Evolutionary conservation across 805 yeast genomes (phyloP).

Genomic region (Priceomyces carsonii): DNA sequence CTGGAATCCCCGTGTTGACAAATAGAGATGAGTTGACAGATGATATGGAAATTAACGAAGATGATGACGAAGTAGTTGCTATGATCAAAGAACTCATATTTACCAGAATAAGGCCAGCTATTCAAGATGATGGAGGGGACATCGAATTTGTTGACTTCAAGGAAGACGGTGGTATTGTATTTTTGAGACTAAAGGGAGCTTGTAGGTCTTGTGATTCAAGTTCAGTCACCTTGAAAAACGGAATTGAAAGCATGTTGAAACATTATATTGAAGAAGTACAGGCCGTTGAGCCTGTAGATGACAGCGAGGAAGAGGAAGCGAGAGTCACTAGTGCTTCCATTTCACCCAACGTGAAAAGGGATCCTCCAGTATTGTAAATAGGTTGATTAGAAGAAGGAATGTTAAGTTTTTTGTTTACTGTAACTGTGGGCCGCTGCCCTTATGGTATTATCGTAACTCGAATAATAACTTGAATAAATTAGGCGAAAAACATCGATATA

Average conservation of each 20-base stretch:
- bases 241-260: constrained; percentile 70
- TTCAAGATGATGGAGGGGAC: constrained; percentile 96
- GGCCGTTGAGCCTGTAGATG: constrained; percentile 54
- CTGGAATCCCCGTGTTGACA: constrained; percentile 57
- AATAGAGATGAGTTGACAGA: constrained; percentile 22
- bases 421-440: too few species aligned
- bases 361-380: constrained; percentile 29
- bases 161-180: constrained; percentile 58
- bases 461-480: too few species aligned
- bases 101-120: constrained; percentile 81
- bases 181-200: constrained; percentile 63
- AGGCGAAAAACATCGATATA: too few species aligned
- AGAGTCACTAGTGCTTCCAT: constrained; percentile 1
- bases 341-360: constrained; percentile 29
- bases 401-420: too few species aligned
- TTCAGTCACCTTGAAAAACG: constrained; percentile 64
- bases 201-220: constrained; percentile 72
- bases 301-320: constrained; percentile 17
- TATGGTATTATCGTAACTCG: too few species aligned
- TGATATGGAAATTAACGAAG: constrained; percentile 51
- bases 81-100: constrained; percentile 71
- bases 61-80: constrained; percentile 64
- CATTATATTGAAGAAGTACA: constrained; percentile 69
- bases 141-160: constrained; percentile 61
- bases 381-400: too few species aligned